Conservation (phyloP, 805 yeast species). For the Cyberlindnera japonica region DNA sequence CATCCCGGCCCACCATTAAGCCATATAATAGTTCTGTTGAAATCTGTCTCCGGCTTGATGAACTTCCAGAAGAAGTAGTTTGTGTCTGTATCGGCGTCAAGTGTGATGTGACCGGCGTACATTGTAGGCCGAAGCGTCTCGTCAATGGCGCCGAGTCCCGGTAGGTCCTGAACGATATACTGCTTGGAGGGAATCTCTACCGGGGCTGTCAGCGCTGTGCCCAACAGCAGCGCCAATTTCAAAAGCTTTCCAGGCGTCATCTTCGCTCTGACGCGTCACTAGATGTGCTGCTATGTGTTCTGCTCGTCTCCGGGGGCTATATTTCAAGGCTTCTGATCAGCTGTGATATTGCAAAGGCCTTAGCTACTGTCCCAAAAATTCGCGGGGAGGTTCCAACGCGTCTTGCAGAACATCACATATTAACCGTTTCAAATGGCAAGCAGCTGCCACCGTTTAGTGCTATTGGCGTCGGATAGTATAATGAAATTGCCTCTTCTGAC, state of each 20-base stretch:
- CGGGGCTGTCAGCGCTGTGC: constrained; percentile 12
- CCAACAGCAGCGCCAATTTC: neutral
- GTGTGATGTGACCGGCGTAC: constrained; percentile 41
- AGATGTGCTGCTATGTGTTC: too few relatives aligned
- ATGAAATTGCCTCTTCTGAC: too few relatives aligned
- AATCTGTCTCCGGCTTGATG: constrained; percentile 15
- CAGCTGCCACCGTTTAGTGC: too few relatives aligned
- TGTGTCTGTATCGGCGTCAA: constrained; percentile 19
- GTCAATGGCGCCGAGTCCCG: constrained; percentile 20
- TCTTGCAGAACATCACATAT: too few relatives aligned
- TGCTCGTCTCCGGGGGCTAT: too few relatives aligned
- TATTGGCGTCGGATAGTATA: too few relatives aligned
- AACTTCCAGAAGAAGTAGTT: constrained; percentile 30
- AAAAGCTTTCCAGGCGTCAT: neutral
- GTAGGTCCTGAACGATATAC: constrained; percentile 20
- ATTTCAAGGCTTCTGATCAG: too few relatives aligned
- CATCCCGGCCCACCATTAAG: constrained; percentile 99
- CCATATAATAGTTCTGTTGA: constrained; percentile 67
- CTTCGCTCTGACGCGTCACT: too few relatives aligned
- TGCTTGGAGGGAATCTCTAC: constrained; percentile 16
- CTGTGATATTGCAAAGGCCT: too few relatives aligned
- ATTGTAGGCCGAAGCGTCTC: constrained; percentile 33
- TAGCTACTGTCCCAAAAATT: too few relatives aligned
- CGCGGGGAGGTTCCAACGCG: too few relatives aligned
- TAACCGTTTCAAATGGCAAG: too few relatives aligned